phyloP scores from a whole-genome alignment of 73 alveolate species.

The Blepharisma japonicum region DNA sequence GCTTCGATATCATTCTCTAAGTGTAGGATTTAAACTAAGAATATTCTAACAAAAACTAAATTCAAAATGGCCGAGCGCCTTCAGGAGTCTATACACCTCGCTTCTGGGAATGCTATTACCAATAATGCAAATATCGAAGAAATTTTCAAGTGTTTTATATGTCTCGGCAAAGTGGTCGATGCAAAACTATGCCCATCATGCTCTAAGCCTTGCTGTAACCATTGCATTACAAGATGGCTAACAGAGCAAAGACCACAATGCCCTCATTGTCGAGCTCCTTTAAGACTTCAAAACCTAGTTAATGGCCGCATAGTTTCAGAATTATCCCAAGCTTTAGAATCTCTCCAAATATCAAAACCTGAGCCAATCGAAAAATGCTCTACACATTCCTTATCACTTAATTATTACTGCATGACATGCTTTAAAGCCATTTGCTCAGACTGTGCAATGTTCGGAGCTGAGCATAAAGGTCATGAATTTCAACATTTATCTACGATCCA shows the following conservation, averaged over 20 bases:
- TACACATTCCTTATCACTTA: slow-evolving; percentile 70
- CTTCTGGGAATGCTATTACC: too few species aligned
- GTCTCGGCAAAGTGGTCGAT: slow-evolving; percentile 69
- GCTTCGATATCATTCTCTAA: too few species aligned
- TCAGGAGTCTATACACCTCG: too few species aligned
- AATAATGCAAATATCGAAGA: slow-evolving; percentile 56
- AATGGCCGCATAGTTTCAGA: slow-evolving; percentile 73
- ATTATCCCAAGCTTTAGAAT: slow-evolving; percentile 48
- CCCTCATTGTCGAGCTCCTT: slow-evolving; percentile 84
- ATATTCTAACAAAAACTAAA: too few species aligned
- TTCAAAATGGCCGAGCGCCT: too few species aligned
- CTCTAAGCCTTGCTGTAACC: slow-evolving; percentile 84
- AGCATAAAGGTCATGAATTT: slow-evolving; percentile 86
- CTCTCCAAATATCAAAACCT: slow-evolving; percentile 43
- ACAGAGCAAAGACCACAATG: slow-evolving; percentile 78
- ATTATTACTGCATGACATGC: slow-evolving; percentile 89
- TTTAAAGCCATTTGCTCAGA: slow-evolving; percentile 92
- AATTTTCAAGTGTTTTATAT: slow-evolving; percentile 83
- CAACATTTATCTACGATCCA: slow-evolving; percentile 77
- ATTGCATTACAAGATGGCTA: slow-evolving; percentile 89
- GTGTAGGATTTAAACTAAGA: too few species aligned
- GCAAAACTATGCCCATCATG: slow-evolving; percentile 94
- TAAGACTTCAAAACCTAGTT: slow-evolving; percentile 73
- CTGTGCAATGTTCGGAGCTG: slow-evolving; percentile 91
- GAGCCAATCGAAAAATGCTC: slow-evolving; percentile 61